Conservation (phyloP, 176 grass and related monocot genomes). For the Lolium rigidum region DNA sequence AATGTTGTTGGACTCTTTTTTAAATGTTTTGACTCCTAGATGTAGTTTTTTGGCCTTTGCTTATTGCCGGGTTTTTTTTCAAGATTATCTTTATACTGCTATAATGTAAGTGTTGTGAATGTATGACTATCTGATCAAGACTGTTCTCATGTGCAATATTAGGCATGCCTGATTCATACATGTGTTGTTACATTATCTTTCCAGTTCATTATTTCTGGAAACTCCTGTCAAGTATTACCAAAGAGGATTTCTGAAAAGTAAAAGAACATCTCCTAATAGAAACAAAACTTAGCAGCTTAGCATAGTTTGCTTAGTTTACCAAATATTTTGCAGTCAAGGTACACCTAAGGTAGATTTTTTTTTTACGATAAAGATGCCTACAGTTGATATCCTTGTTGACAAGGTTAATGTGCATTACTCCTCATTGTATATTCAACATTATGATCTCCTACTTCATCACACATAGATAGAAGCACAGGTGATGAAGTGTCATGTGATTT, state of each 20-base stretch:
- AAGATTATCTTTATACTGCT: conserved; percentile 5
- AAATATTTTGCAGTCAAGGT: background rate
- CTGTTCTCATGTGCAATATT: background rate
- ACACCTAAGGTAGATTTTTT: background rate
- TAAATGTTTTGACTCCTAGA: background rate
- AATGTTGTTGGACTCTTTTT: background rate
- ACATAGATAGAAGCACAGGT: background rate
- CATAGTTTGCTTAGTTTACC: background rate
- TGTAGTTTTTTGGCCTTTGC: conserved; percentile 15
- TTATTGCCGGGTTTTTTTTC: conserved; percentile 5
- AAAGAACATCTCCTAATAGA: conserved; percentile 4
- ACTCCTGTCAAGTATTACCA: background rate
- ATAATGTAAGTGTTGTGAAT: conserved; percentile 9
- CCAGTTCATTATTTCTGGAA: background rate
- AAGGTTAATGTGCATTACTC: background rate
- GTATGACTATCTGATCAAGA: conserved; percentile 11
- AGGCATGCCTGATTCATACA: background rate
- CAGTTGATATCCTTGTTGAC: too few species aligned
- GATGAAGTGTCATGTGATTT: background rate
- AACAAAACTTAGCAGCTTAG: background rate
- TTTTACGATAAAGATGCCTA: too few species aligned
- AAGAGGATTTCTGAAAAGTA: background rate
- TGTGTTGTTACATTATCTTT: conserved; percentile 1
- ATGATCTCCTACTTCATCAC: background rate
- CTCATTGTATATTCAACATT: background rate